Percentiles rank a stretch among this genome's conserved stretches.
Evolutionary conservation across 1,139 yeast species (phyloP).

Genomic region (Geotrichum candidum): DNA sequence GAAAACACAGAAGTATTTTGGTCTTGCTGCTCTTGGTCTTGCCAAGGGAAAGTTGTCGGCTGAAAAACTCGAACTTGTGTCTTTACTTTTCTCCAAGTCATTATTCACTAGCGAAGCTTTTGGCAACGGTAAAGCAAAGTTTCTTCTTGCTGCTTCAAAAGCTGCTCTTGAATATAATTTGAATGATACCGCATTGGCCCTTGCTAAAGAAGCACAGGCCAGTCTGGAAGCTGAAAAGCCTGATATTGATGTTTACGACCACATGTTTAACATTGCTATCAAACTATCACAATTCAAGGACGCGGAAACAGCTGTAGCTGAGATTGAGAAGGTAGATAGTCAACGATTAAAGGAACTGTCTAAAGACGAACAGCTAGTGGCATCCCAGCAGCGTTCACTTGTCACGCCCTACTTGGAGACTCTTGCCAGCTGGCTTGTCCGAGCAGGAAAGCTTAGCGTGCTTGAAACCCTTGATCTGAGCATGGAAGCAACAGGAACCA

Average conservation of each 20-base stretch:
- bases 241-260: conserved; percentile 13
- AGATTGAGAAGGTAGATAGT: conserved; percentile 17
- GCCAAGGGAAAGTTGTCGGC: conserved; percentile 15
- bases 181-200: conserved; percentile 36
- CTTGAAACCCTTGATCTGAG: background rate
- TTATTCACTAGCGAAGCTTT: conserved; percentile 11
- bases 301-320: conserved; percentile 33
- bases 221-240: conserved; percentile 4
- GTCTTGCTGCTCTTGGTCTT: conserved; percentile 13
- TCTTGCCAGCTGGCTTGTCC: background rate
- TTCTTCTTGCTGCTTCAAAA: conserved; percentile 13
- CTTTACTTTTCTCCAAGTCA: conserved; percentile 16
- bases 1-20: background rate
- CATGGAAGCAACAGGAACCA: background rate
- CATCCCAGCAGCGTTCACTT: background rate
- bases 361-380: background rate
- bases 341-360: background rate
- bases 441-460: background rate
- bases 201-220: conserved; percentile 18
- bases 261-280: conserved; percentile 26
- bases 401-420: background rate
- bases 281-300: conserved; percentile 24
- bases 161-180: conserved; percentile 36
- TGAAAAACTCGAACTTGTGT: conserved; percentile 21
- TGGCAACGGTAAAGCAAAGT: conserved; percentile 18